phyloP scores from a whole-genome alignment of 768 basidiomycete genomes.

The Mycena galopus region DNA sequence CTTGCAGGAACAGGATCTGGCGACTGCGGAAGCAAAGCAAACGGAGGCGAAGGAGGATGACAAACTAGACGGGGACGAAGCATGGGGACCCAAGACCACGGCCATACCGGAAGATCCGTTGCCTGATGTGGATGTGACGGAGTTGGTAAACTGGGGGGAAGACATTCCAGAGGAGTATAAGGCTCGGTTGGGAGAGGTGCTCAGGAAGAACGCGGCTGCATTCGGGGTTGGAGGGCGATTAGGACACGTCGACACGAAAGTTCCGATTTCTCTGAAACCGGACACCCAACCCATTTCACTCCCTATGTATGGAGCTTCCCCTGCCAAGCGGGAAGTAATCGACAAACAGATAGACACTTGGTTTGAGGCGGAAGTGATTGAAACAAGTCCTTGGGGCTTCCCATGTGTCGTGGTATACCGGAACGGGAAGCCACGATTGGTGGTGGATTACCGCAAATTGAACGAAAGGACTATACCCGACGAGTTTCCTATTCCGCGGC shows the following conservation, averaged over 20 bases:
- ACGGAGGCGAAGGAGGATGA: not conserved
- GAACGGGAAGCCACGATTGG: too few species aligned
- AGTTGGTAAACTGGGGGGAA: not conserved
- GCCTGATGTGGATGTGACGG: conserved; percentile 2
- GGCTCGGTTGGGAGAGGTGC: not conserved
- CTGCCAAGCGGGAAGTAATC: too few species aligned
- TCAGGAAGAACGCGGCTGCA: conserved; percentile 26
- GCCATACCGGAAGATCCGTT: not conserved
- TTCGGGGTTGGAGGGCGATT: conserved; percentile 41
- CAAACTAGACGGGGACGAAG: not conserved
- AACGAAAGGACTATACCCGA: not conserved
- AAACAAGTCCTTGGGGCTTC: too few species aligned
- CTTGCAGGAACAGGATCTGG: not conserved
- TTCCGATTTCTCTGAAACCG: conserved; percentile 20
- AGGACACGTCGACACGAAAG: conserved; percentile 38
- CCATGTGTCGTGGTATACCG: too few species aligned
- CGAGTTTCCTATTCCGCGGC: conserved; percentile 46
- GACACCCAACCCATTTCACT: too few species aligned
- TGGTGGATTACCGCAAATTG: too few species aligned
- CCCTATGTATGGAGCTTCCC: too few species aligned
- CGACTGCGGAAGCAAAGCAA: too few species aligned
- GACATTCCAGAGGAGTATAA: not conserved
- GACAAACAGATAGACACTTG: too few species aligned
- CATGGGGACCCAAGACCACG: not conserved
- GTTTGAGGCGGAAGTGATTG: too few species aligned